A percentile compares a stretch with the other conserved stretches of the same genome.
Evolutionary conservation across 768 basidiomycete species (phyloP).

Genomic region (Roridomyces roridus): DNA sequence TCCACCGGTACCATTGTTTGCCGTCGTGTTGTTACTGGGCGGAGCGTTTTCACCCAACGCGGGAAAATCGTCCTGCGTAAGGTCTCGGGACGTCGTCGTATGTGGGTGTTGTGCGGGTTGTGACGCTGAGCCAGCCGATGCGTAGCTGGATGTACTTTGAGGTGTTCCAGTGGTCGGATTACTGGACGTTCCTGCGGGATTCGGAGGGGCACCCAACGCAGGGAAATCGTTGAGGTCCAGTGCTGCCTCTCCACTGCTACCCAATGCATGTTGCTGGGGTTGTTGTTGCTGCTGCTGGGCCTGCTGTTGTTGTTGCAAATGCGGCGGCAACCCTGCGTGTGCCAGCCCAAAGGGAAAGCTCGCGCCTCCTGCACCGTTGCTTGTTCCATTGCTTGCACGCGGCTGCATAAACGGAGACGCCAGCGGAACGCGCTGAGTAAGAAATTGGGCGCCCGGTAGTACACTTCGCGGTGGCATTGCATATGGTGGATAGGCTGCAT

Average conservation of each 20-base stretch:
- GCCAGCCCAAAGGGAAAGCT: conserved; percentile 67
- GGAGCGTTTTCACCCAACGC: conserved; percentile 75
- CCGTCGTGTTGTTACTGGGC: conserved; percentile 31
- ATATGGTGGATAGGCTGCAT: conserved; percentile 55
- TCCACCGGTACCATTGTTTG: conserved; percentile 43
- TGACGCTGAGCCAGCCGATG: conserved; percentile 75
- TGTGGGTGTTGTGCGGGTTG: conserved; percentile 48
- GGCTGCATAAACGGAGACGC: conserved; percentile 69
- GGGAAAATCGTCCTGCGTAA: conserved; percentile 91
- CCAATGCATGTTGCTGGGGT: conserved; percentile 59
- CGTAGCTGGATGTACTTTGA: conserved; percentile 39
- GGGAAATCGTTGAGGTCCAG: conserved; percentile 90
- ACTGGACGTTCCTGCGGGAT: conserved; percentile 38
- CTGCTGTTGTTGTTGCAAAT: conserved; percentile 44
- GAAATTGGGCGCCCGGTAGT: conserved; percentile 54
- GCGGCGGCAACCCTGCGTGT: conserved; percentile 50
- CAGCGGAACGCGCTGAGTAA: conserved; percentile 63
- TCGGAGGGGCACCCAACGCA: conserved; percentile 74
- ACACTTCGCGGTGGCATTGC: conserved; percentile 66
- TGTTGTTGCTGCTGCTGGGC: conserved; percentile 55
- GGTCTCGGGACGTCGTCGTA: conserved; percentile 56
- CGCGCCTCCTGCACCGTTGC: conserved; percentile 48
- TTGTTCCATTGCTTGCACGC: conserved; percentile 37
- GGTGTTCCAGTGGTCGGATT: conserved; percentile 40
- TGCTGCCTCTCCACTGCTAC: conserved; percentile 75